Evolutionary conservation across 2,329 filamentous ascomycete genomes (phyloP).

Genomic region (Coniella lustricola): DNA sequence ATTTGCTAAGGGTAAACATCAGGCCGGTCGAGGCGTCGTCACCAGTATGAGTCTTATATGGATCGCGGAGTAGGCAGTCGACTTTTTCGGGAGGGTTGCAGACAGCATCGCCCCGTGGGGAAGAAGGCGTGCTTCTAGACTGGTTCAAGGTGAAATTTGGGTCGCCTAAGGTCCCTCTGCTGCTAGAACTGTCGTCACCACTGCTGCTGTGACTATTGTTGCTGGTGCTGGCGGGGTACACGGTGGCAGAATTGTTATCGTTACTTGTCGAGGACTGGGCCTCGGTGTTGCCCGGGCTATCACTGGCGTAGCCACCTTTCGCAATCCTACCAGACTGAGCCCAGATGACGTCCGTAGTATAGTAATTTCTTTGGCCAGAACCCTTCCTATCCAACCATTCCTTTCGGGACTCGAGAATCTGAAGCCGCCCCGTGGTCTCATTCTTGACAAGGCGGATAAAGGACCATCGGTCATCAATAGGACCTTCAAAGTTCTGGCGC

Average conservation of each 20-base stretch:
- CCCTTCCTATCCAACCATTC: slow-evolving; percentile 55
- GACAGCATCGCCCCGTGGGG: slow-evolving; percentile 19
- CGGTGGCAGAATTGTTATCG: not conserved
- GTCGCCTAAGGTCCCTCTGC: not conserved
- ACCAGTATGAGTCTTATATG: slow-evolving; percentile 41
- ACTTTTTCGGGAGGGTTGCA: slow-evolving; percentile 24
- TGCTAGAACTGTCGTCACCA: not conserved
- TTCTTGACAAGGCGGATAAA: slow-evolving; percentile 56
- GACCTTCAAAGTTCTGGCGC: slow-evolving; percentile 60
- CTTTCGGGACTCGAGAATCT: slow-evolving; percentile 60
- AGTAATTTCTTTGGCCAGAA: slow-evolving; percentile 58
- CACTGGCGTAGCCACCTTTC: not conserved
- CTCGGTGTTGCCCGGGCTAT: not conserved
- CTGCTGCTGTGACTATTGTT: not conserved
- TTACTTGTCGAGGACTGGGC: not conserved
- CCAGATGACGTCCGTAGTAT: slow-evolving; percentile 49
- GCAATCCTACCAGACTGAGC: slow-evolving; percentile 7
- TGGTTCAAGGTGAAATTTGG: not conserved
- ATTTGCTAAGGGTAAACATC: slow-evolving; percentile 45
- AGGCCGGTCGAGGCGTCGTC: slow-evolving; percentile 34
- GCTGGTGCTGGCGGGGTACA: not conserved
- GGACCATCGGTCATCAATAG: slow-evolving; percentile 69
- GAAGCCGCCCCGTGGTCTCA: slow-evolving; percentile 48
- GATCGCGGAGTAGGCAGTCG: slow-evolving; percentile 24
- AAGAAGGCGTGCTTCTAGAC: not conserved